These are phyloP conservation scores for Pontederia paniculata DNA, from an alignment of 176 grass and related monocot species.

Conservation along the genomic window DNA sequence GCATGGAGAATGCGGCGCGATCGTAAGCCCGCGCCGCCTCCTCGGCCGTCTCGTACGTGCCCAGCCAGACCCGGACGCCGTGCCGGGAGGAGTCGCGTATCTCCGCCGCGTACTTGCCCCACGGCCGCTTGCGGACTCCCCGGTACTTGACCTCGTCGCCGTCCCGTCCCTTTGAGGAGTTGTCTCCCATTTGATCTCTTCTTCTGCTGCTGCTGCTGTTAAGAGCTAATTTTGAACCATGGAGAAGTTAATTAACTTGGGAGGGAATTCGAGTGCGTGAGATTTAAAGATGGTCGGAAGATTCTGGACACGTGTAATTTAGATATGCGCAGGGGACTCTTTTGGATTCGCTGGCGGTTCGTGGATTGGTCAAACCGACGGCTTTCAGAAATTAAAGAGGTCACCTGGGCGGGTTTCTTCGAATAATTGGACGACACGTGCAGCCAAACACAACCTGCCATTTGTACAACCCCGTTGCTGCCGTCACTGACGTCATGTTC, in stretches of 20 bases:
- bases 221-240: no score
- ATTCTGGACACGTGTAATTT: no score
- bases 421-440: no score
- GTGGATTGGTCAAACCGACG: conserved; percentile 19
- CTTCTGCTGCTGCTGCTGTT: no score
- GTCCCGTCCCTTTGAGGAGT: not conserved
- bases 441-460: no score
- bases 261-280: conserved; percentile 5
- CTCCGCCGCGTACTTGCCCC: conserved; percentile 87
- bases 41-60: conserved; percentile 78
- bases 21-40: conserved; percentile 71
- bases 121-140: conserved; percentile 47
- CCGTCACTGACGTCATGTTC: no score
- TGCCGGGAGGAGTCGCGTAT: conserved; percentile 76
- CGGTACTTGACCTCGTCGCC: conserved; percentile 55
- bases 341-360: conserved; percentile 9
- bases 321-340: no score
- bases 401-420: no score
- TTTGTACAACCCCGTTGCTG: no score
- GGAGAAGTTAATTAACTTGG: not conserved
- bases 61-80: conserved; percentile 61
- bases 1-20: conserved; percentile 65
- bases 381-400: conserved; percentile 3
- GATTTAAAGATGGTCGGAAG: not conserved
- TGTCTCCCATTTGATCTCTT: conserved; percentile 15